Evolutionary conservation across 805 yeast genomes (phyloP).

Genomic region (Nakazawaea holstii): DNA sequence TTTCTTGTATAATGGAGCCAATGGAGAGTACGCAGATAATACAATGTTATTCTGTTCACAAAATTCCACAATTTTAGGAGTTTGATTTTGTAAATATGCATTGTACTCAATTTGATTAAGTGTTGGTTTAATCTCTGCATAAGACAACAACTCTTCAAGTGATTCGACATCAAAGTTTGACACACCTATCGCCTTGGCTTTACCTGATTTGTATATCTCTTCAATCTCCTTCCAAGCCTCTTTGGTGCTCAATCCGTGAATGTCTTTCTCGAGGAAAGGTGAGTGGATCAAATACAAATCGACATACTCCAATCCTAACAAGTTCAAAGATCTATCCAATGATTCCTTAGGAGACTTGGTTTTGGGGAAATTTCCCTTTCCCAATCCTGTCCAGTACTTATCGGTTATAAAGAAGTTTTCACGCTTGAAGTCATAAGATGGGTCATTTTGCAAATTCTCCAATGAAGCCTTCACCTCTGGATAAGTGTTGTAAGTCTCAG

Average conservation of each 20-base stretch:
- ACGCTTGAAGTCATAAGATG: constrained; percentile 20
- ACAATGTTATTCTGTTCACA: constrained; percentile 43
- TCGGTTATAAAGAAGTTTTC: constrained; percentile 44
- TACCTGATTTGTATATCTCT: constrained; percentile 39
- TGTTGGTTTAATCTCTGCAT: constrained; percentile 54
- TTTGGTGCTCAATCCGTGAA: constrained; percentile 34
- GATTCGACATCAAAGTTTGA: constrained; percentile 62
- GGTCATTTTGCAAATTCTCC: constrained; percentile 6
- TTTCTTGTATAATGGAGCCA: constrained; percentile 56
- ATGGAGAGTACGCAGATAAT: constrained; percentile 74
- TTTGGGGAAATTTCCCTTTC: constrained; percentile 4
- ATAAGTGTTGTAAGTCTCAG: constrained; percentile 51
- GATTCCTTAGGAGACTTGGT: constrained; percentile 30
- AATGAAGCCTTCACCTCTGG: constrained; percentile 16
- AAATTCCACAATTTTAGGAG: constrained; percentile 48
- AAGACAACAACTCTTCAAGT: constrained; percentile 42
- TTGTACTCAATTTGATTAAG: constrained; percentile 74
- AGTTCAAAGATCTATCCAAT: constrained; percentile 34
- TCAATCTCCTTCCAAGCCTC: constrained; percentile 16
- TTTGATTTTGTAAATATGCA: constrained; percentile 61
- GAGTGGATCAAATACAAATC: constrained; percentile 12
- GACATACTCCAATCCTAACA: constrained; percentile 26
- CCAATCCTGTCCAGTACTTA: constrained; percentile 36
- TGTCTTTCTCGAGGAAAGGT: constrained; percentile 12
- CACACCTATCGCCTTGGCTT: constrained; percentile 61